These are phyloP conservation scores for Herpotrichia juniperi DNA, from an alignment of 2,329 filamentous ascomycete species.

Conservation along the genomic window DNA sequence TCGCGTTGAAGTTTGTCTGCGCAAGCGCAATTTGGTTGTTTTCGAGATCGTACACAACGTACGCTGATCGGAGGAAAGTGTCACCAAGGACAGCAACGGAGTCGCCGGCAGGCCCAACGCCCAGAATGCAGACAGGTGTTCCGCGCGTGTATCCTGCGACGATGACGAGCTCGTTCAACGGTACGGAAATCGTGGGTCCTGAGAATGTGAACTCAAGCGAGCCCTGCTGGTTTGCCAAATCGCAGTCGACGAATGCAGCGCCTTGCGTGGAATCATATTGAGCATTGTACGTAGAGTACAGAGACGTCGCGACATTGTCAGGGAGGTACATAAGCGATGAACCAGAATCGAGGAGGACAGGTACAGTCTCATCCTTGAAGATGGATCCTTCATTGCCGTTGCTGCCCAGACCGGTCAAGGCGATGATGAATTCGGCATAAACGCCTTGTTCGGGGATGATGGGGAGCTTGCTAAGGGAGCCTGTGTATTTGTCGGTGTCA, in stretches of 20 bases:
- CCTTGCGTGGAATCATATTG: slow-evolving; percentile 48
- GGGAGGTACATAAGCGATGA: slow-evolving; percentile 76
- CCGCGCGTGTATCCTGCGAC: slow-evolving; percentile 52
- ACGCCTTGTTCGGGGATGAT: slow-evolving; percentile 56
- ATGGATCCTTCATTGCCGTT: slow-evolving; percentile 52
- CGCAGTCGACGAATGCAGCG: slow-evolving; percentile 61
- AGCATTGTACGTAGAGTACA: slow-evolving; percentile 51
- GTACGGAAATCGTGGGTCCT: slow-evolving; percentile 60
- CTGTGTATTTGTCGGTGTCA: slow-evolving; percentile 74
- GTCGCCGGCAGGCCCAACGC: slow-evolving; percentile 57
- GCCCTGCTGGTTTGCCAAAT: slow-evolving; percentile 53
- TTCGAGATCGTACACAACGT: slow-evolving; percentile 66
- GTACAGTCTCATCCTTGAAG: slow-evolving; percentile 49
- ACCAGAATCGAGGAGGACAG: slow-evolving; percentile 75
- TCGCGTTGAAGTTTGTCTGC: slow-evolving; percentile 66
- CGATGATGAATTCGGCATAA: slow-evolving; percentile 62
- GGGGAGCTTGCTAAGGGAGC: slow-evolving; percentile 66
- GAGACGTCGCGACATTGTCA: slow-evolving; percentile 58
- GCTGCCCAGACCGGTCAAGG: slow-evolving; percentile 54
- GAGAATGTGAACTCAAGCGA: slow-evolving; percentile 65
- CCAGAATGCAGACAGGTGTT: slow-evolving; percentile 53
- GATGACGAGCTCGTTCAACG: slow-evolving; percentile 62
- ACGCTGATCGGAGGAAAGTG: slow-evolving; percentile 67
- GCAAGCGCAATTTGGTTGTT: slow-evolving; percentile 67
- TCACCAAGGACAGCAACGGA: slow-evolving; percentile 62